phyloP scores from a whole-genome alignment of 2,329 filamentous ascomycete genomes.

The Colletotrichum echinochloae region DNA sequence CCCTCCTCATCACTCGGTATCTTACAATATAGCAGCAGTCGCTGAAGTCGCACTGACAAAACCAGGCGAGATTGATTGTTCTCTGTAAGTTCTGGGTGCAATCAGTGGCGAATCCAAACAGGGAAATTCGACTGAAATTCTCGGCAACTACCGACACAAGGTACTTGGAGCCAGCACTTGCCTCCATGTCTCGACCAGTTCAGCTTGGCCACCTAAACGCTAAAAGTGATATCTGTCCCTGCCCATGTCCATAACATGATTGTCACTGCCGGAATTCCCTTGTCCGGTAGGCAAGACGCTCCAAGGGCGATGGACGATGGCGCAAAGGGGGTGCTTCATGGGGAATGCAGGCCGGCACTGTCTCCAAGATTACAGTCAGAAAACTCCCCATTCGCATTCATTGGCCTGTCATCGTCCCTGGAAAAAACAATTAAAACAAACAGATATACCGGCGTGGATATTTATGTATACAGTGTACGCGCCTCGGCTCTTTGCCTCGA shows the following conservation, averaged over 20 bases:
- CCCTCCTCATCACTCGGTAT: neutral
- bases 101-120: too few species aligned
- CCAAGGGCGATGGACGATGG: neutral
- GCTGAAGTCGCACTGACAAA: constrained; percentile 9
- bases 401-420: constrained; percentile 1
- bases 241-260: neutral
- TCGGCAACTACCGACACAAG: neutral
- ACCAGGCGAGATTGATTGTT: neutral
- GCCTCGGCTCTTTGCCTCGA: neutral
- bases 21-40: neutral
- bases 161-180: constrained; percentile 7
- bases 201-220: neutral
- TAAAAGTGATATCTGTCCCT: neutral
- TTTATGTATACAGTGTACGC: constrained; percentile 28
- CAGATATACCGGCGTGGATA: constrained; percentile 25
- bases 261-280: neutral
- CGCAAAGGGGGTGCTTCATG: neutral
- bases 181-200: neutral
- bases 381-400: neutral
- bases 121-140: neutral
- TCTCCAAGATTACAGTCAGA: neutral
- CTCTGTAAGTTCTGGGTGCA: neutral
- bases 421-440: neutral
- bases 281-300: neutral
- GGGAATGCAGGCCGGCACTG: neutral